phyloP scores from a whole-genome alignment of 768 basidiomycete genomes.

The Agaricus bisporus region DNA sequence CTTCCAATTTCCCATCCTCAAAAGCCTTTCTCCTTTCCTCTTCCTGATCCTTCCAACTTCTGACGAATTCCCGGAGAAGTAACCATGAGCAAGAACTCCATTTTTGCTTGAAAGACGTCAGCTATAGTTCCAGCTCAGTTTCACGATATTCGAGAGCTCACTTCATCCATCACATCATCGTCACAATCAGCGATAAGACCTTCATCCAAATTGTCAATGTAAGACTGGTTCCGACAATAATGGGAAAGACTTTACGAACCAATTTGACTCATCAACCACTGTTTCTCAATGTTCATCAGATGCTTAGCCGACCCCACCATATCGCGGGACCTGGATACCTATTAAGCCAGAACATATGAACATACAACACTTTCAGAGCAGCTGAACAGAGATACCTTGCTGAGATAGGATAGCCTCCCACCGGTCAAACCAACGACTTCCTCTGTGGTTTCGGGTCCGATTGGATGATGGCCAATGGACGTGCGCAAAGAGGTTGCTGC shows the following conservation, averaged over 20 bases:
- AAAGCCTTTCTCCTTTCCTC: constrained; percentile 27
- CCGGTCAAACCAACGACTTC: neutral
- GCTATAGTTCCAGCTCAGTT: neutral
- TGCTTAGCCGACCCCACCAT: constrained; percentile 57
- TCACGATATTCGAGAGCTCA: constrained; percentile 21
- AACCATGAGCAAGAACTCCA: constrained; percentile 81
- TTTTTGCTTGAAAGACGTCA: constrained; percentile 48
- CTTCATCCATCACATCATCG: constrained; percentile 86
- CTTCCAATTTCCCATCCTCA: constrained; percentile 14
- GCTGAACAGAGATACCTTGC: neutral
- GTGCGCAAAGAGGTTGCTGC: neutral
- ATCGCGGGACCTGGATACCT: constrained; percentile 22
- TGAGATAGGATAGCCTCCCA: neutral
- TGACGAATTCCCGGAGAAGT: constrained; percentile 65
- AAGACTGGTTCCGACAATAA: neutral
- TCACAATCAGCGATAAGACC: constrained; percentile 72
- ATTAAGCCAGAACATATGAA: neutral
- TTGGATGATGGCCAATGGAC: neutral
- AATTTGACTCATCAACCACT: constrained; percentile 73
- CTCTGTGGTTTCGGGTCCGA: neutral
- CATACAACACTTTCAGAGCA: neutral
- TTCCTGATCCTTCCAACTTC: constrained; percentile 43
- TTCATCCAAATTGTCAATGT: constrained; percentile 11
- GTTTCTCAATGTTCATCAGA: constrained; percentile 64
- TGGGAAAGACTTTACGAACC: constrained; percentile 27